Conservation (phyloP, 2,329 filamentous ascomycete species). For the Davidsoniella virescens region DNA sequence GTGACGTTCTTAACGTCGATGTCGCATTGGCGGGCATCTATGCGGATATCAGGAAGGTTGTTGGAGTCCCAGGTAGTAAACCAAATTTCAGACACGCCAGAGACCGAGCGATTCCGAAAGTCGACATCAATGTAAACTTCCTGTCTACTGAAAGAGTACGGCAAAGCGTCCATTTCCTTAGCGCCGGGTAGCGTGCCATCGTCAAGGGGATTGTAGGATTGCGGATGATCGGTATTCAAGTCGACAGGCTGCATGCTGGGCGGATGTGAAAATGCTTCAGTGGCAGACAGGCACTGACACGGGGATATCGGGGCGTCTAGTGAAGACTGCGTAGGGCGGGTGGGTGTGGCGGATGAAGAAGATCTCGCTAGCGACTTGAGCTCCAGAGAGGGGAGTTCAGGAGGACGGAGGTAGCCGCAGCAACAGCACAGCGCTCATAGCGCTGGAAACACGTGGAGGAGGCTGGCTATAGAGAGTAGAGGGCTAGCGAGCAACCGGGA, state of each 20-base stretch:
- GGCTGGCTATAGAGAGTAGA: neutral
- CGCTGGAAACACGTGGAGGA: neutral
- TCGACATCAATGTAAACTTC: constrained; percentile 81
- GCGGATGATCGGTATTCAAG: neutral
- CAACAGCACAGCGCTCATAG: constrained; percentile 11
- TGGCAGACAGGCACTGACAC: no score
- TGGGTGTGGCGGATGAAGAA: no score
- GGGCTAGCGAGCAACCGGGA: no score
- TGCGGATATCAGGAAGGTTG: constrained; percentile 39
- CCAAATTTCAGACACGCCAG: constrained; percentile 66
- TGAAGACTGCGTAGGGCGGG: no score
- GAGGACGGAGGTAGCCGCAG: constrained; percentile 7
- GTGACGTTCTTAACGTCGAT: constrained; percentile 39
- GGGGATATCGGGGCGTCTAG: no score
- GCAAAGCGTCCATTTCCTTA: constrained; percentile 23
- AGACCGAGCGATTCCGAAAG: constrained; percentile 58
- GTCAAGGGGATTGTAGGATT: constrained; percentile 8
- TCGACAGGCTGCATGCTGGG: neutral
- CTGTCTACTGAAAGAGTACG: constrained; percentile 55
- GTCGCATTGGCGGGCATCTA: constrained; percentile 47
- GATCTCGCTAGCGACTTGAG: neutral
- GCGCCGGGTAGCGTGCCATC: constrained; percentile 21
- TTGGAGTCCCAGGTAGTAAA: constrained; percentile 46
- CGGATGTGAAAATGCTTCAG: neutral
- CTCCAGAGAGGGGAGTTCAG: neutral